Evolutionary conservation across 2,329 filamentous ascomycete genomes (phyloP).

Genomic region (Purpureocillium lavendulum): DNA sequence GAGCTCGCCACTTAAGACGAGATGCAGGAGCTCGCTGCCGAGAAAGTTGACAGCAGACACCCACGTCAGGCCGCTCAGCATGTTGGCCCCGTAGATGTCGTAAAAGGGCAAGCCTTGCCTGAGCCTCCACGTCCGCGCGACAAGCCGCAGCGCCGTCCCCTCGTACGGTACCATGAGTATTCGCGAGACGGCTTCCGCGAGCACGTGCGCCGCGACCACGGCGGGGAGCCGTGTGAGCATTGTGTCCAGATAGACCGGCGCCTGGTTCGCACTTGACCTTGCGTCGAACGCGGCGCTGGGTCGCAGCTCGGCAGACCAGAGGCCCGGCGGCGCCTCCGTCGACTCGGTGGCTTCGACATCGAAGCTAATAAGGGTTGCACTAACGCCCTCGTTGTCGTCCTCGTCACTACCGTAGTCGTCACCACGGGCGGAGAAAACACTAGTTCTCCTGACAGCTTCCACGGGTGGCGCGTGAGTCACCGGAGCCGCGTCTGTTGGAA

Average conservation of each 20-base stretch:
- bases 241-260: conserved; percentile 36
- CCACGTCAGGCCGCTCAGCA: conserved; percentile 28
- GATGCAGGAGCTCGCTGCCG: conserved; percentile 34
- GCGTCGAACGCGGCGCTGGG: conserved; percentile 33
- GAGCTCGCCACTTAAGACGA: conserved; percentile 33
- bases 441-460: conserved; percentile 31
- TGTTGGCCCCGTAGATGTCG: conserved; percentile 29
- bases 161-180: conserved; percentile 39
- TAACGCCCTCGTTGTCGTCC: conserved; percentile 46
- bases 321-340: conserved; percentile 38
- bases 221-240: conserved; percentile 42
- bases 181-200: conserved; percentile 33
- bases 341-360: conserved; percentile 51
- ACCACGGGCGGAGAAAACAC: conserved; percentile 37
- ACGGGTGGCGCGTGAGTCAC: conserved; percentile 15
- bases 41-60: conserved; percentile 36
- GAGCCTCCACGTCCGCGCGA: conserved; percentile 33
- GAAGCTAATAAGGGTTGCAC: conserved; percentile 51
- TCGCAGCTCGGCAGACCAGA: conserved; percentile 52
- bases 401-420: conserved; percentile 49
- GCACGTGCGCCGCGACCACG: conserved; percentile 35
- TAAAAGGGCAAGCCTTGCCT: conserved; percentile 26
- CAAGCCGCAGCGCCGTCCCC: conserved; percentile 32
- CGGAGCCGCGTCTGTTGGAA: conserved; percentile 6
- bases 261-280: conserved; percentile 12